Conservation (phyloP, 106 monocot genomes). For the Narthecium ossifragum region DNA sequence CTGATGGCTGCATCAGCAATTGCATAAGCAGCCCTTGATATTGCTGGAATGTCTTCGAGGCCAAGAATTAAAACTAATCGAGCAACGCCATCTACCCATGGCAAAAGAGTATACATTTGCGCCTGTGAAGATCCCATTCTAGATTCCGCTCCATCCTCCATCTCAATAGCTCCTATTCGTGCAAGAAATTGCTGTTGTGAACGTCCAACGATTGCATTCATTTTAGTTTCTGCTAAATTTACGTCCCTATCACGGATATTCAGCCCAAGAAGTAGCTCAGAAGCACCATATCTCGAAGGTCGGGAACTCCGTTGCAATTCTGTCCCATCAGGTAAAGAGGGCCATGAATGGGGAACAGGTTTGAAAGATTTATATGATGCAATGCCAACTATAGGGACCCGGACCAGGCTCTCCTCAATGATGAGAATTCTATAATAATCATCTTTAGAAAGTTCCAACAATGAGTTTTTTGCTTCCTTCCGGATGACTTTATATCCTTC, state of each 20-base stretch:
- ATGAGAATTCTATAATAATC: conserved; percentile 62
- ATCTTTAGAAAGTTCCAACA: conserved; percentile 74
- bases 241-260: conserved; percentile 39
- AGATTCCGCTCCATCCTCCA: conserved; percentile 29
- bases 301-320: conserved; percentile 40
- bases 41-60: conserved; percentile 68
- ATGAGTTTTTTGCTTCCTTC: conserved; percentile 64
- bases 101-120: conserved; percentile 53
- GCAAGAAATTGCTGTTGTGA: conserved; percentile 94
- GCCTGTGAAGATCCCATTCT: conserved; percentile 14
- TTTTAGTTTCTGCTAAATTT: conserved; percentile 51
- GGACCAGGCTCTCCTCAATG: conserved; percentile 67
- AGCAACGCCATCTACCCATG: conserved; percentile 78
- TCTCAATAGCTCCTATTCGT: conserved; percentile 76
- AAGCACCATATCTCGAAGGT: conserved; percentile 80
- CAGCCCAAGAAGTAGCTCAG: conserved; percentile 77
- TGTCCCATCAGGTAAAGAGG: conserved; percentile 81
- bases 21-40: conserved; percentile 58
- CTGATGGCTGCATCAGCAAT: conserved; percentile 70
- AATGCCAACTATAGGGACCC: conserved; percentile 67
- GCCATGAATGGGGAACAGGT: conserved; percentile 64
- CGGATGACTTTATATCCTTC: conserved; percentile 47
- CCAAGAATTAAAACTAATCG: conserved; percentile 79
- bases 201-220: conserved; percentile 77
- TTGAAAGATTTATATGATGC: conserved; percentile 63